These are phyloP conservation scores for Calonectria honghensis DNA, from an alignment of 2,329 filamentous ascomycete species.

Conservation along the genomic window DNA sequence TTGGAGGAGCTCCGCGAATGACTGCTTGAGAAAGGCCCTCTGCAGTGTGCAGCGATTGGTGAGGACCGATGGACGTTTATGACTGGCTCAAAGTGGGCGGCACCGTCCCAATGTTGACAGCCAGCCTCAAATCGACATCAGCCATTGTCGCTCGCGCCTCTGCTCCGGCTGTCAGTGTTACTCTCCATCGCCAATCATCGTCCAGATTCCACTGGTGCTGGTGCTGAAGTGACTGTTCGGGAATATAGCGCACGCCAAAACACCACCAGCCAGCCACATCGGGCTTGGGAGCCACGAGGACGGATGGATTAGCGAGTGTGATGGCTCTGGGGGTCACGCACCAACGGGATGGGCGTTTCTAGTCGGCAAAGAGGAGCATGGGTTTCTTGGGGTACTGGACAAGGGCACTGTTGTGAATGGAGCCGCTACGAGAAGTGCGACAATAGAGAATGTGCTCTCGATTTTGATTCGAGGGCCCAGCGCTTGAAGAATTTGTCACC, in stretches of 20 bases:
- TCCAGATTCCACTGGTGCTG: background rate
- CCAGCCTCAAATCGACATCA: slow-evolving; percentile 40
- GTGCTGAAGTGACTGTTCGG: slow-evolving; percentile 19
- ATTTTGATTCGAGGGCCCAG: slow-evolving; percentile 19
- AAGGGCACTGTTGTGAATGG: slow-evolving; percentile 27
- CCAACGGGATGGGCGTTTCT: slow-evolving; percentile 39
- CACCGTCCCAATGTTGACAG: slow-evolving; percentile 28
- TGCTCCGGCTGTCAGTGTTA: slow-evolving; percentile 14
- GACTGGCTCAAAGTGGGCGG: slow-evolving; percentile 35
- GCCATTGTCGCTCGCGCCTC: slow-evolving; percentile 36
- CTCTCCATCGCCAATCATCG: slow-evolving; percentile 28
- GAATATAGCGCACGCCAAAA: slow-evolving; percentile 32
- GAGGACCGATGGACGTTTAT: slow-evolving; percentile 32
- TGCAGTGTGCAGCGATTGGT: slow-evolving; percentile 37
- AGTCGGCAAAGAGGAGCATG: slow-evolving; percentile 26
- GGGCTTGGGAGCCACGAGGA: slow-evolving; percentile 24
- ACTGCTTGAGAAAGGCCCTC: slow-evolving; percentile 45
- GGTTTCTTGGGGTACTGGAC: slow-evolving; percentile 21
- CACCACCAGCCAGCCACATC: slow-evolving; percentile 10
- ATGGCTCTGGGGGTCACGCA: slow-evolving; percentile 25
- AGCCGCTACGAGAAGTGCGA: slow-evolving; percentile 22
- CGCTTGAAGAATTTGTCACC: slow-evolving; percentile 12
- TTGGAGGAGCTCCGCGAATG: slow-evolving; percentile 45
- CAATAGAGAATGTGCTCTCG: background rate
- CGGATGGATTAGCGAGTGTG: slow-evolving; percentile 20